Evolutionary conservation across 2,329 filamentous ascomycete species (phyloP).

Genomic region (Fusarium oligoseptatum): DNA sequence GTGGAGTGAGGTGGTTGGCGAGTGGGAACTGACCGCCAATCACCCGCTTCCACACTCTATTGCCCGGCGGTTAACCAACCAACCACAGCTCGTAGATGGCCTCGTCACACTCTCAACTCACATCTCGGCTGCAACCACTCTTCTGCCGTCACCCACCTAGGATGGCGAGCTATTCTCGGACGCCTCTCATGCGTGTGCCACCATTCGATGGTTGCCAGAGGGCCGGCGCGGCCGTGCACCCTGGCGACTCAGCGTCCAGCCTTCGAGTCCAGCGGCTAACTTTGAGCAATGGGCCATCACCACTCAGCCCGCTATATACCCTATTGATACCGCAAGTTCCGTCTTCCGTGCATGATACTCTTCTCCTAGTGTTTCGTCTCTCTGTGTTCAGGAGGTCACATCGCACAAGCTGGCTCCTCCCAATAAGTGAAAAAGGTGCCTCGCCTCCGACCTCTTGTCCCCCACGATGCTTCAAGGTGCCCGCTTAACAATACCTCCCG

Average conservation of each 20-base stretch:
- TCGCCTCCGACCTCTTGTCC: conserved; percentile 38
- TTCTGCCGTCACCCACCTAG: conserved; percentile 48
- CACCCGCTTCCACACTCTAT: conserved; percentile 34
- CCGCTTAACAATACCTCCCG: conserved; percentile 45
- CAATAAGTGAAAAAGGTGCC: conserved; percentile 48
- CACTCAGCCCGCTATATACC: conserved; percentile 71
- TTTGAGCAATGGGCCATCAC: conserved; percentile 60
- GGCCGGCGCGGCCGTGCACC: conserved; percentile 35
- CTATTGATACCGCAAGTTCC: conserved; percentile 59
- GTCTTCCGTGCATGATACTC: conserved; percentile 58
- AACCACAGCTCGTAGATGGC: conserved; percentile 54
- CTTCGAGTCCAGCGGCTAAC: conserved; percentile 57
- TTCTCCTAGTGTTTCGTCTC: conserved; percentile 65
- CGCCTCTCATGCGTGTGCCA: conserved; percentile 54
- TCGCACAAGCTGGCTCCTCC: conserved; percentile 50
- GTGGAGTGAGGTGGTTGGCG: conserved; percentile 38
- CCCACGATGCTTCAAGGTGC: conserved; percentile 57
- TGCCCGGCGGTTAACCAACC: conserved; percentile 58
- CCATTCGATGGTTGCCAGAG: conserved; percentile 45
- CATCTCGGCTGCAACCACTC: conserved; percentile 46
- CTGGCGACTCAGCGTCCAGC: conserved; percentile 59
- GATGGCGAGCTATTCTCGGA: conserved; percentile 53
- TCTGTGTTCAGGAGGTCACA: conserved; percentile 59
- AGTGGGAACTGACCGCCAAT: conserved; percentile 38
- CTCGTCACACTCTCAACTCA: conserved; percentile 40